A percentile compares a stretch with the other conserved stretches of the same genome.
phyloP scores from a whole-genome alignment of 2,329 filamentous ascomycete genomes.

The Botryotinia narcissicola region DNA sequence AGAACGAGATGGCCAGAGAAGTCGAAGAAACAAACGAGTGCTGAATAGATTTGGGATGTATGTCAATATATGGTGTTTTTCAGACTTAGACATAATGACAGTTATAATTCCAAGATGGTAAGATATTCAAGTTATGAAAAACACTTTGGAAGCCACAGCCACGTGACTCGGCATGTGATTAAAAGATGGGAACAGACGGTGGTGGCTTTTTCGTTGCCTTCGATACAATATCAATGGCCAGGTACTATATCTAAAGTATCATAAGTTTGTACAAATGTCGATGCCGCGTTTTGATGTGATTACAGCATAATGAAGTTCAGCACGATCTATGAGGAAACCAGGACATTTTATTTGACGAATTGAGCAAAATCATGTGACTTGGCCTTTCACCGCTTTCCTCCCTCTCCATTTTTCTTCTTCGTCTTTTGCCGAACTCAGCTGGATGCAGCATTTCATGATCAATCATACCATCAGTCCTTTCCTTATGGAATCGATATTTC shows the following conservation, averaged over 20 bases:
- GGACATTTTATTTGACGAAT: no score
- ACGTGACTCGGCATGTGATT: not conserved
- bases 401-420: not conserved
- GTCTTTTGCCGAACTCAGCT: not conserved
- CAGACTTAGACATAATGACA: not conserved
- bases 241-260: not conserved
- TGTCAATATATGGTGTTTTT: not conserved
- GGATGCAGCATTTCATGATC: not conserved
- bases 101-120: not conserved
- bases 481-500: not conserved
- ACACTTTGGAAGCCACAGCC: not conserved
- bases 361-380: not conserved
- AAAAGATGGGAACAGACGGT: not conserved
- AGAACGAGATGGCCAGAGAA: constrained; percentile 28
- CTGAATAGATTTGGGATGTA: not conserved
- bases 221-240: not conserved
- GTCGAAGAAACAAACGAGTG: constrained; percentile 8
- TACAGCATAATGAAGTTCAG: not conserved
- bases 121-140: not conserved
- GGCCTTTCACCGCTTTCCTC: not conserved
- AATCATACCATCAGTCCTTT: not conserved
- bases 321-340: not conserved
- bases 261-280: not conserved
- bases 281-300: not conserved
- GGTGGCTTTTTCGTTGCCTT: not conserved